These are phyloP conservation scores for Phialophora tarda DNA, from an alignment of 2,329 filamentous ascomycete genomes.

Conservation along the genomic window DNA sequence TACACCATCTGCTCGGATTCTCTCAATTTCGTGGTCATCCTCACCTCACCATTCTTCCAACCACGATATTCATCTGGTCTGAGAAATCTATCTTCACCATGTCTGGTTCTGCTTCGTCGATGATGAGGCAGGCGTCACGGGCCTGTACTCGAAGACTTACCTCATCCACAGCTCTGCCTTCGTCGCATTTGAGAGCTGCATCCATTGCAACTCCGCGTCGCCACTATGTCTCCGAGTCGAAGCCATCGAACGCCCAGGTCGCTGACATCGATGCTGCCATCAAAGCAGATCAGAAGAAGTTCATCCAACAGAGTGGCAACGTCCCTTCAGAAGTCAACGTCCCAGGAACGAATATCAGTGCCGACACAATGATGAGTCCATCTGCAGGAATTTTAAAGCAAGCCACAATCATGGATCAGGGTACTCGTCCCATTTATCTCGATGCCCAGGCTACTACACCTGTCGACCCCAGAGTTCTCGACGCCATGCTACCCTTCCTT, in stretches of 20 bases:
- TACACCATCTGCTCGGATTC: not conserved
- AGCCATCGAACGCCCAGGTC: constrained; percentile 78
- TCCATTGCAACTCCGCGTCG: constrained; percentile 57
- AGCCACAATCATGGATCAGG: constrained; percentile 90
- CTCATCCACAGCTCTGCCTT: constrained; percentile 48
- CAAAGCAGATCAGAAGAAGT: constrained; percentile 82
- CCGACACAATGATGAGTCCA: constrained; percentile 77
- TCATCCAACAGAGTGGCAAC: constrained; percentile 64
- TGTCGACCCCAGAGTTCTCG: constrained; percentile 89
- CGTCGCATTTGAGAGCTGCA: constrained; percentile 42
- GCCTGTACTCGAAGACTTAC: constrained; percentile 59
- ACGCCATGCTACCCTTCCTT: constrained; percentile 95
- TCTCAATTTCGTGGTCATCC: constrained; percentile 9
- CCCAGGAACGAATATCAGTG: constrained; percentile 62
- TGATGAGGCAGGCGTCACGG: constrained; percentile 75
- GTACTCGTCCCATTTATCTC: constrained; percentile 91
- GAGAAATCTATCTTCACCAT: constrained; percentile 50
- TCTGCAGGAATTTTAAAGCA: constrained; percentile 84
- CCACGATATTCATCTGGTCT: constrained; percentile 30
- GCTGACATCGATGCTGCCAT: constrained; percentile 77
- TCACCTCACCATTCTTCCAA: not conserved
- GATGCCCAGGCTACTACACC: constrained; percentile 99
- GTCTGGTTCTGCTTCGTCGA: constrained; percentile 69
- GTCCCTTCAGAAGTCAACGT: constrained; percentile 63
- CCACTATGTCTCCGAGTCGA: constrained; percentile 83